Evolutionary conservation across 179 eudicot species (phyloP).

Genomic region (Silene coronaria): DNA sequence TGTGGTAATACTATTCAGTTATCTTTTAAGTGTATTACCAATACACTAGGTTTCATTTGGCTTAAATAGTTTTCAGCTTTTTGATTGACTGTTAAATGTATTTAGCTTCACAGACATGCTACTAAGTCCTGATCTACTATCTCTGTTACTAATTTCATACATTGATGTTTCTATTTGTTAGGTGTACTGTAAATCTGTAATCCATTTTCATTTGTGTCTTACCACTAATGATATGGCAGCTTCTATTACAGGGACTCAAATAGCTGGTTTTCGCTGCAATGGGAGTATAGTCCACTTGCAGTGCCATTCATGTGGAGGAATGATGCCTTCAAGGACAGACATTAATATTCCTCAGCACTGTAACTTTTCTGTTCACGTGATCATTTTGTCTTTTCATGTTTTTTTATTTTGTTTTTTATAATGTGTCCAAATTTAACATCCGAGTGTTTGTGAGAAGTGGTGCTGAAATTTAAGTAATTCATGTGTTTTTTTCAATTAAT

Average conservation of each 20-base stretch:
- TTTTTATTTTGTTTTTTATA: neutral
- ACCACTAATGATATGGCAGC: constrained; percentile 1
- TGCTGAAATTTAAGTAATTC: neutral
- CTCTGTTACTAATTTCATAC: neutral
- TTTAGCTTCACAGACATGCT: neutral
- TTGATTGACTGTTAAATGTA: neutral
- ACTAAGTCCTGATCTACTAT: neutral
- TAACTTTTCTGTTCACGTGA: constrained; percentile 29
- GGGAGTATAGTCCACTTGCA: constrained; percentile 63
- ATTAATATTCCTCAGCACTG: constrained; percentile 65
- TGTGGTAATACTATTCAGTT: constrained; percentile 46
- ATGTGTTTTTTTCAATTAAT: neutral
- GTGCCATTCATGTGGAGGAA: constrained; percentile 87
- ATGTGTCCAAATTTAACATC: neutral
- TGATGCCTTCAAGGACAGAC: constrained; percentile 79
- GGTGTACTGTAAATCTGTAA: constrained; percentile 2
- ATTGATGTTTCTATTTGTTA: neutral
- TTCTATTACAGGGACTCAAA: constrained; percentile 41
- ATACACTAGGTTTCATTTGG: neutral
- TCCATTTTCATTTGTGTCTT: neutral
- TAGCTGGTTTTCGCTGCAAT: constrained; percentile 62
- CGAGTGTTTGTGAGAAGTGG: neutral
- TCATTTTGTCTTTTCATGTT: neutral
- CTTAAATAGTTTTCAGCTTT: neutral
- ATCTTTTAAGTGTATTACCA: neutral